phyloP scores from a whole-genome alignment of 441 rosid genomes.

The Populus hybrid region DNA sequence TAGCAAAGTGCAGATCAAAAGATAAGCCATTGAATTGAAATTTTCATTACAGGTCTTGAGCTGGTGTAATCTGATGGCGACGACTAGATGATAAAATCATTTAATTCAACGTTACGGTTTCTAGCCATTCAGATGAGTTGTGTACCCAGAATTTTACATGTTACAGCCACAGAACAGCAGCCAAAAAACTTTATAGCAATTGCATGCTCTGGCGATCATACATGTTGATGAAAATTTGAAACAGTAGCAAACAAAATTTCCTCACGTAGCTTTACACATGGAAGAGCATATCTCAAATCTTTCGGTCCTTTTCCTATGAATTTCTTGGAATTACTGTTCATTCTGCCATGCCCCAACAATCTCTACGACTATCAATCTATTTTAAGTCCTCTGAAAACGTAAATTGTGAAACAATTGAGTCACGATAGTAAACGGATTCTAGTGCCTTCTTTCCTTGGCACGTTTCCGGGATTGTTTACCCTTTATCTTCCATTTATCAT shows the following conservation, averaged over 20 bases:
- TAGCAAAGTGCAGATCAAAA: not conserved
- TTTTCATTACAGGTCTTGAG: not conserved
- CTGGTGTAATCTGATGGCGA: not conserved
- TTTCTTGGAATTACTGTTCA: not conserved
- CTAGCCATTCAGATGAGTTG: not conserved
- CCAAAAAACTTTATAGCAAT: not conserved
- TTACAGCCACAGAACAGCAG: not conserved
- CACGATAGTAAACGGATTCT: slow-evolving; percentile 3
- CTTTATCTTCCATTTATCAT: slow-evolving; percentile 84
- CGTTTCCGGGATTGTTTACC: slow-evolving; percentile 51
- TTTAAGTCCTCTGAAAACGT: not conserved
- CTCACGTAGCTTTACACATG: not conserved
- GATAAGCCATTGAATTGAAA: not conserved
- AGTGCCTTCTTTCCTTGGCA: slow-evolving; percentile 65
- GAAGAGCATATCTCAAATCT: not conserved
- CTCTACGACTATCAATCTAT: not conserved
- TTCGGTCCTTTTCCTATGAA: not conserved
- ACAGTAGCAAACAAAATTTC: not conserved
- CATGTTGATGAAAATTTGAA: not conserved
- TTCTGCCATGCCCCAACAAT: not conserved
- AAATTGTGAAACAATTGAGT: not conserved
- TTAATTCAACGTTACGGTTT: not conserved
- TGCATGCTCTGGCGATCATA: not conserved
- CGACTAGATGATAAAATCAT: not conserved
- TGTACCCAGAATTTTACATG: not conserved